Base-by-base conservation (phyloP, 768 basidiomycete genomes). In the Leccinum uliginosum region DNA sequence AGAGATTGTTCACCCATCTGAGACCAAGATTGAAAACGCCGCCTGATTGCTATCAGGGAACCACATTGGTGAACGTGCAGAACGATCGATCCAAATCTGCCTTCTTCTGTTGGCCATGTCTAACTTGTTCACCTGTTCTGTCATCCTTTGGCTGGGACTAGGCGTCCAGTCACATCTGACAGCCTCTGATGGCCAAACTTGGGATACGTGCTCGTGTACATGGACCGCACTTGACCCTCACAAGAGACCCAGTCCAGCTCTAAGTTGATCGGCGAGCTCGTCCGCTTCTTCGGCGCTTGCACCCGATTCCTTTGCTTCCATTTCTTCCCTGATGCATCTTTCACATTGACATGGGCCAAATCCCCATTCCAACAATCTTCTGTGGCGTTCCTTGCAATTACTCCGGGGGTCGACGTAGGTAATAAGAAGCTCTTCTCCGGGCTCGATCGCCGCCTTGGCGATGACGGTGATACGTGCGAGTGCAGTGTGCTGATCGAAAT, bases 401-500 rank as follows among this genome's bases (percentile, higher is more conserved):
- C 34, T 34, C 12, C 17, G 71, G 0, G 90, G 88, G 65, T 93
- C 79, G 48, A 92, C 89, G 65, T 96, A 95, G 0, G 87, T 84
- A 55, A 92, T 82, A 2, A 82, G 56, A 24, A 94, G 79, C 70
- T 95, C 93, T 55, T 92, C 85, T 1, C 90, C 91, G 0, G 75
- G 69, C 23, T 78, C 74, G 53, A 97, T 86, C 19, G 80, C 75
- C 10, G 75, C 69, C 54, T 79, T 82, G 5, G 93, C 87, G n/a
- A 90, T 69, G 24, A 92, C 67, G 0, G 88, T 85, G 67, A 96
- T 88, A 35, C 90, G 83, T 7, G 86, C 78, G 53, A 91, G 84
- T 2, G 86, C 80, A 2, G 76, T 83, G 50, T 82, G 83, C 60
- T 78, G 80, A 68, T 90, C 86, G 55, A 91, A 72, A 67, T 92